phyloP scores from a whole-genome alignment of 2,329 filamentous ascomycete species.

The Neurospora crassa region DNA sequence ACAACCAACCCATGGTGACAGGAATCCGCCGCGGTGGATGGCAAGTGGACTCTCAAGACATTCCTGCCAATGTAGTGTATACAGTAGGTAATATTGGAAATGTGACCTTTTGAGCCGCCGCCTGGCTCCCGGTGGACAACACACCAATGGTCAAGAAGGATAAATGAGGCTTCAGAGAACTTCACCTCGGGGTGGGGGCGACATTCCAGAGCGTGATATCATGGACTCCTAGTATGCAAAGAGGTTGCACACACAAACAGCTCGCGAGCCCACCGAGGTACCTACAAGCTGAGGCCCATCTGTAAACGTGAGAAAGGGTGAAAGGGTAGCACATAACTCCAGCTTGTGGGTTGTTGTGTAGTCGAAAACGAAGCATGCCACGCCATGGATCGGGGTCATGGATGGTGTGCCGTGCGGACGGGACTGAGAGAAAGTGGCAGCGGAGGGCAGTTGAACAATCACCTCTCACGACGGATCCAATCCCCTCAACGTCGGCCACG shows the following conservation, averaged over 20 bases:
- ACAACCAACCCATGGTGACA: not conserved
- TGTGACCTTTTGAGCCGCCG: not conserved
- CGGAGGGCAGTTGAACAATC: not conserved
- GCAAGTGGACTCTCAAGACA: not conserved
- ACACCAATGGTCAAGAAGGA: not conserved
- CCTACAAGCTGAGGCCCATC: not conserved
- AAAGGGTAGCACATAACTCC: not conserved
- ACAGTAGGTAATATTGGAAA: not conserved
- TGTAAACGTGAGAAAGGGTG: not conserved
- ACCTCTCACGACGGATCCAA: not conserved
- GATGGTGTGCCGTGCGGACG: not conserved
- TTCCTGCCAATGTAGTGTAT: not conserved
- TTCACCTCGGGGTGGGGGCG: not conserved
- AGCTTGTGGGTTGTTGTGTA: not conserved
- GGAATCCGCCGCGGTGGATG: not conserved
- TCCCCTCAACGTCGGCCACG: not conserved
- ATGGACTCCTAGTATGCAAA: not conserved
- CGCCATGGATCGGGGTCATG: not conserved
- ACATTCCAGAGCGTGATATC: not conserved
- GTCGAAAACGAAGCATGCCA: not conserved
- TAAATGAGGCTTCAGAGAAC: not conserved
- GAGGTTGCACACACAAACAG: not conserved
- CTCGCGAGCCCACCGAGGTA: not conserved
- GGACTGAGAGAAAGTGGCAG: not conserved
- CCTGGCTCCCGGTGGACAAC: not conserved